phyloP scores from a whole-genome alignment of 306 rosid genomes.

The Urtica urens region DNA sequence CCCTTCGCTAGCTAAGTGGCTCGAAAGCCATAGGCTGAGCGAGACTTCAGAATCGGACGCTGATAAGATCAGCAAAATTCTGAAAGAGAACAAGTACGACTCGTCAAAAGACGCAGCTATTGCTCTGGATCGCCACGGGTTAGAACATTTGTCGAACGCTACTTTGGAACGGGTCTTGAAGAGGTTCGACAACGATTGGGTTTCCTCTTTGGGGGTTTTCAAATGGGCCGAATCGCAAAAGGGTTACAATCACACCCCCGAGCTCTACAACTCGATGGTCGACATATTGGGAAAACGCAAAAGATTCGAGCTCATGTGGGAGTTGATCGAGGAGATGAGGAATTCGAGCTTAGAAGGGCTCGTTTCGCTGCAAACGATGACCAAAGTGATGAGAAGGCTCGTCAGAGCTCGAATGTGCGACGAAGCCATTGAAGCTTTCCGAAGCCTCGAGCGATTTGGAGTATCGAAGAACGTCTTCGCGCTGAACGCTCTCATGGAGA shows the following conservation, averaged over 20 bases:
- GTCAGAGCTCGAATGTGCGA: constrained; percentile 29
- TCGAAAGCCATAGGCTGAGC: constrained; percentile 26
- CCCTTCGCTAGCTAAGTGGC: constrained; percentile 72
- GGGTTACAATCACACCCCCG: constrained; percentile 46
- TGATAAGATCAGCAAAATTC: constrained; percentile 30
- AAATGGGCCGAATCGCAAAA: constrained; percentile 67
- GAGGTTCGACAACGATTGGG: constrained; percentile 57
- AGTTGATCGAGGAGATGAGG: constrained; percentile 63
- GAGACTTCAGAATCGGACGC: constrained; percentile 16
- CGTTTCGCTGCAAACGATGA: constrained; percentile 47
- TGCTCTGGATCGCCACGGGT: constrained; percentile 29
- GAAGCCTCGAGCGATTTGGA: constrained; percentile 30
- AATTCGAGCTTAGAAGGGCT: too few relatives aligned
- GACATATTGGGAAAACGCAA: constrained; percentile 49
- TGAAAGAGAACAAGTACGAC: constrained; percentile 33
- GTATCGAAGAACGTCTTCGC: constrained; percentile 31
- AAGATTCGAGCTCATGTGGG: constrained; percentile 47
- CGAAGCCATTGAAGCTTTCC: constrained; percentile 55
- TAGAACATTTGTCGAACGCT: constrained; percentile 19
- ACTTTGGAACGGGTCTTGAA: constrained; percentile 45
- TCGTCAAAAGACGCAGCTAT: constrained; percentile 33
- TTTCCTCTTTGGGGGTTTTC: constrained; percentile 57
- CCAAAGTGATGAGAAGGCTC: constrained; percentile 47
- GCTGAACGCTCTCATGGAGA: constrained; percentile 46
- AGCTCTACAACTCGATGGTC: constrained; percentile 41